Conservation (phyloP, 352 stramenopile species). For the Globisporangium cylindrosporum region DNA sequence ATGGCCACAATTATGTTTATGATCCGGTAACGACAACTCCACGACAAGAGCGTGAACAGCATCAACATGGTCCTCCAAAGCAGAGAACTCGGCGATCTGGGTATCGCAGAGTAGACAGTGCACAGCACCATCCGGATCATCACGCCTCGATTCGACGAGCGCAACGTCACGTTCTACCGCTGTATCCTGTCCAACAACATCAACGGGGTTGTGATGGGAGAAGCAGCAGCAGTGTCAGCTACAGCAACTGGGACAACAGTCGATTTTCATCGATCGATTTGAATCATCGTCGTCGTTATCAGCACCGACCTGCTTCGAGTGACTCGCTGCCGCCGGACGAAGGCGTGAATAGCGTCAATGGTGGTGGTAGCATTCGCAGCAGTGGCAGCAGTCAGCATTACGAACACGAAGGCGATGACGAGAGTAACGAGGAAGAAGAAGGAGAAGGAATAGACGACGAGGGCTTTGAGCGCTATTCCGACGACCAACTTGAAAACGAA, state of each 20-base stretch:
- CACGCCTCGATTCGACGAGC: background rate
- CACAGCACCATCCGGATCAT: background rate
- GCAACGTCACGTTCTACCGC: background rate
- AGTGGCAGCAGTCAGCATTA: conserved; percentile 19
- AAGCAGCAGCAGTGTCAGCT: background rate
- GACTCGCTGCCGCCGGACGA: background rate
- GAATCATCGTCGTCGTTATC: background rate
- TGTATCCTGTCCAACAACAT: background rate
- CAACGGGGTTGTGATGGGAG: background rate
- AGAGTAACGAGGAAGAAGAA: background rate
- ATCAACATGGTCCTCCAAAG: background rate
- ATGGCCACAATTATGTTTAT: background rate
- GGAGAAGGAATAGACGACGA: background rate
- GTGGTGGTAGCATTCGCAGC: background rate
- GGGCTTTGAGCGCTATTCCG: background rate
- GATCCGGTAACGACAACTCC: background rate
- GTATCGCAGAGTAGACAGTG: background rate
- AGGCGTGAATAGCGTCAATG: background rate
- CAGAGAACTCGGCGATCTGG: background rate
- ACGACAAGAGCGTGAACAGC: background rate
- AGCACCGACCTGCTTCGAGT: background rate
- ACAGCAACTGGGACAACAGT: background rate
- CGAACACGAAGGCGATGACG: conserved; percentile 9
- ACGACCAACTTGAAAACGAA: conserved; percentile 14
- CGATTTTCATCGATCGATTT: background rate